Conservation (phyloP, 2,329 filamentous ascomycete genomes). For the Cercospora sp. region DNA sequence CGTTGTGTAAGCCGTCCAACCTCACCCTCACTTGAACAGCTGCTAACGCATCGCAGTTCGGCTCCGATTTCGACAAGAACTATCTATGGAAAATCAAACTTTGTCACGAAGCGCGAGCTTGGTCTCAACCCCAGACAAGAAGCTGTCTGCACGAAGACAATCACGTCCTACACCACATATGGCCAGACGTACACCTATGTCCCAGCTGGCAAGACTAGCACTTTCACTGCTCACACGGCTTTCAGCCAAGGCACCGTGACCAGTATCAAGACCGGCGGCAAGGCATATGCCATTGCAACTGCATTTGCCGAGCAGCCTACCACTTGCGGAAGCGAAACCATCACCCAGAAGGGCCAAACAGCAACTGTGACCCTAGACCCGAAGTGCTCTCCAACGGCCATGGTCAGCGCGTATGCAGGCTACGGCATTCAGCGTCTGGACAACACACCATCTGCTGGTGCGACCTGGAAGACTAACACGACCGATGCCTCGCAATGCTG, state of each 20-base stretch:
- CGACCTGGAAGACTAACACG: slow-evolving; percentile 34
- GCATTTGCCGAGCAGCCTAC: slow-evolving; percentile 28
- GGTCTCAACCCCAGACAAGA: slow-evolving; percentile 28
- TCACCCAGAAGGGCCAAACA: slow-evolving; percentile 24
- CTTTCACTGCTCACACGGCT: slow-evolving; percentile 35
- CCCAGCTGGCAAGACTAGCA: slow-evolving; percentile 32
- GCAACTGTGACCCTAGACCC: slow-evolving; percentile 34
- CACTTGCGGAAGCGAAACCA: slow-evolving; percentile 30
- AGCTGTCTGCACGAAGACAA: slow-evolving; percentile 33
- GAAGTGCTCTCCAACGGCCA: slow-evolving; percentile 36
- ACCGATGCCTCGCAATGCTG: slow-evolving; percentile 36
- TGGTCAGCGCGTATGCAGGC: slow-evolving; percentile 32
- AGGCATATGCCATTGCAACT: slow-evolving; percentile 36
- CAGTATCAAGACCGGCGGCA: slow-evolving; percentile 35
- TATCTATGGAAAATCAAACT: slow-evolving; percentile 24
- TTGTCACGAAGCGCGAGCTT: slow-evolving; percentile 24
- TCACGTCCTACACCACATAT: slow-evolving; percentile 34
- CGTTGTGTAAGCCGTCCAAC: slow-evolving; percentile 27
- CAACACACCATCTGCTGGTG: slow-evolving; percentile 32
- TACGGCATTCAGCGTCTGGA: slow-evolving; percentile 35
- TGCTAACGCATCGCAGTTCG: slow-evolving; percentile 15
- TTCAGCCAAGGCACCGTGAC: slow-evolving; percentile 36
- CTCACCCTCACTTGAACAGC: neutral
- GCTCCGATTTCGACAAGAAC: slow-evolving; percentile 28
- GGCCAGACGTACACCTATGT: slow-evolving; percentile 35